These are phyloP conservation scores for Pseudogymnoascus sp. DNA, from an alignment of 2,329 filamentous ascomycete species.

Conservation along the genomic window DNA sequence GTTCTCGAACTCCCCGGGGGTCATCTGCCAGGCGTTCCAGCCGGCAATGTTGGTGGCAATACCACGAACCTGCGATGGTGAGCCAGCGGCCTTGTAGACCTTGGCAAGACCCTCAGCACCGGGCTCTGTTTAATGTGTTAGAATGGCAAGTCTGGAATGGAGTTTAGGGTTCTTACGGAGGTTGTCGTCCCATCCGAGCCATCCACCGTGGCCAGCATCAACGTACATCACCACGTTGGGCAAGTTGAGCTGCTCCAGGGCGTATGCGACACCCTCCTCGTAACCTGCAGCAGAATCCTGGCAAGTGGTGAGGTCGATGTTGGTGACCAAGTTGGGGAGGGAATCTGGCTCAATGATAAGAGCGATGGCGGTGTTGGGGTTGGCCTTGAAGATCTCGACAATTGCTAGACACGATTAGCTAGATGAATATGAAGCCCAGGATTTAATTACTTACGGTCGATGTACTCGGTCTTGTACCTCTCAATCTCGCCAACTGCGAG, in stretches of 20 bases:
- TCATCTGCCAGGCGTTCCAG: slow-evolving; percentile 38
- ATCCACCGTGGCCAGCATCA: slow-evolving; percentile 50
- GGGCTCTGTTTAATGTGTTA: slow-evolving; percentile 22
- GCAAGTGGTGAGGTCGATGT: slow-evolving; percentile 44
- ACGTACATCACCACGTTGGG: slow-evolving; percentile 51
- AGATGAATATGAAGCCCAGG: slow-evolving; percentile 34
- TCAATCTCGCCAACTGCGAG: slow-evolving; percentile 43
- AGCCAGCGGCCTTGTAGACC: slow-evolving; percentile 43
- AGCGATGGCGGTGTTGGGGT: slow-evolving; percentile 21
- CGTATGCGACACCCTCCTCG: slow-evolving; percentile 42
- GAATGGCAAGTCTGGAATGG: neutral
- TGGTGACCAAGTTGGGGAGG: slow-evolving; percentile 52
- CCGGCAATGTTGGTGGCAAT: slow-evolving; percentile 52
- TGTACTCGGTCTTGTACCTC: slow-evolving; percentile 47
- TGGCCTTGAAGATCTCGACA: slow-evolving; percentile 21
- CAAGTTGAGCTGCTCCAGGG: slow-evolving; percentile 43
- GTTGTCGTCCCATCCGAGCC: slow-evolving; percentile 51
- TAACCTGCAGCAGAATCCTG: slow-evolving; percentile 40
- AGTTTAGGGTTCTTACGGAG: slow-evolving; percentile 24
- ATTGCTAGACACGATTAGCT: slow-evolving; percentile 37
- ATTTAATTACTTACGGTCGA: slow-evolving; percentile 34
- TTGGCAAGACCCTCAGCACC: slow-evolving; percentile 40
- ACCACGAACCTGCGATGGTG: slow-evolving; percentile 42
- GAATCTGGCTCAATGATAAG: slow-evolving; percentile 44
- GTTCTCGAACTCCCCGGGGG: slow-evolving; percentile 25